Conservation (phyloP, 2,329 filamentous ascomycete genomes). For the Scedosporium minutisporum region DNA sequence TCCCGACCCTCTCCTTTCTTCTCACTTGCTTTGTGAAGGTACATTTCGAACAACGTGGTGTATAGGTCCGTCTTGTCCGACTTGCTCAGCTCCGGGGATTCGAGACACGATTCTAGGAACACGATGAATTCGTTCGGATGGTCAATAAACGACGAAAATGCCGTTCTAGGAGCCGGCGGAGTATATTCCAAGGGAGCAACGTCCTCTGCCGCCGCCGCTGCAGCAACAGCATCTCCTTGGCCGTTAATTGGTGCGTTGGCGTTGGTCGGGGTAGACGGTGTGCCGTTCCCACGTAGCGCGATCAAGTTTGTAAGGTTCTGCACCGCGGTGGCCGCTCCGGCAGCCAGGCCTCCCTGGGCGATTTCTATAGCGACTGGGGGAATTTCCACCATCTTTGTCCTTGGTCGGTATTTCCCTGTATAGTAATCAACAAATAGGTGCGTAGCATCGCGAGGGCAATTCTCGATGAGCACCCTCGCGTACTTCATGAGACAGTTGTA, state of each 20-base stretch:
- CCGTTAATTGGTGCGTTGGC: too few relatives aligned
- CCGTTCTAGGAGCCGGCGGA: slow-evolving; percentile 72
- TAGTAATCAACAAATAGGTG: slow-evolving; percentile 92
- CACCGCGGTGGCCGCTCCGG: slow-evolving; percentile 63
- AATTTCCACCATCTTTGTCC: slow-evolving; percentile 28
- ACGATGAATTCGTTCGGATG: slow-evolving; percentile 84
- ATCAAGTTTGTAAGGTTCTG: slow-evolving; percentile 79
- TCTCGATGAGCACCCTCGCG: slow-evolving; percentile 77
- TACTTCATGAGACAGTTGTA: slow-evolving; percentile 93
- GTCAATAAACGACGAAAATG: slow-evolving; percentile 94
- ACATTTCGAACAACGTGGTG: slow-evolving; percentile 97
- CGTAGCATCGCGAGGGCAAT: slow-evolving; percentile 75
- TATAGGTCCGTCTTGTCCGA: slow-evolving; percentile 78
- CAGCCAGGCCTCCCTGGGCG: slow-evolving; percentile 13
- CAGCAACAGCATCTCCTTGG: too few relatives aligned
- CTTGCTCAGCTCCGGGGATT: slow-evolving; percentile 59
- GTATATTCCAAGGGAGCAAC: slow-evolving; percentile 52
- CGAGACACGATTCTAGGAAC: slow-evolving; percentile 82
- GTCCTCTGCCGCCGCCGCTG: slow-evolving; percentile 34
- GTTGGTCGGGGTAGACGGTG: too few relatives aligned
- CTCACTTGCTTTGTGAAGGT: slow-evolving; percentile 76
- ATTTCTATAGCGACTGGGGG: slow-evolving; percentile 3
- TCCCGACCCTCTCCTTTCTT: slow-evolving; percentile 61
- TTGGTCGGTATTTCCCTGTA: slow-evolving; percentile 71
- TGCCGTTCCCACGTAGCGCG: slow-evolving; percentile 38